Base-by-base conservation (phyloP, 2,329 filamentous ascomycete species). In the Fulvia fulva region DNA sequence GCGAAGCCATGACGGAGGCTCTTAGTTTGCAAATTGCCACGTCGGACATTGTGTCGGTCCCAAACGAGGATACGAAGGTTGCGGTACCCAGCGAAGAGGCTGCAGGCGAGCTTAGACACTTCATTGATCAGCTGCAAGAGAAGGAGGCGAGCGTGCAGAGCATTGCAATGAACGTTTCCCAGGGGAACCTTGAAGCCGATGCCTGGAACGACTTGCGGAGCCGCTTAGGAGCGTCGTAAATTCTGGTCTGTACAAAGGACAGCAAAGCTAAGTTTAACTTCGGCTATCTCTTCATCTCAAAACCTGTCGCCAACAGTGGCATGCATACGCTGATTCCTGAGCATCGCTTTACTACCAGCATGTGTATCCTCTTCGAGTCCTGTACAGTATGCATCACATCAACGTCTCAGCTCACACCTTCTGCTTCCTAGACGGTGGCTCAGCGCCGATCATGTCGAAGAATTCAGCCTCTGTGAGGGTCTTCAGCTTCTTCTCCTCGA, bases 41-140 rank as follows among this genome's bases (percentile, higher is more conserved):
- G 65, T 85, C 86, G 19, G 90, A 95, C 56, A 93, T 97, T 53
- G 81, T 96, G 45, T 97, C 90, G 87, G 84, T 87, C 59, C 83
- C 91, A 0, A 94, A 93, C 60, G 84, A 87, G 67, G 91, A 96
- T 61, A 92, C 89, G 0, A 84, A 83, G 71, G 83, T 89, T 19
- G 77, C 78, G 7, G 67, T 92, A 41, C 81, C 87, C 58, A 80
- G 82, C 16, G 76, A 81, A 14, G 78, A 82, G 12, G 79, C 82
- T 1, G 80, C 81, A 0, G 76, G 81, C 51, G 76, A 78, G 19
- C 77, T 97, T 26, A 78, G 79, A 45, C 77, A 81, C 3, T 82
- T 95, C 53, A 59, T 87, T 21, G 78, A 82, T 12, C 75, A 77
- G 6, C 66, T 91, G 32, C 81, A 85, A 58, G 89, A 93, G 51